Conservation (phyloP, 768 basidiomycete species). For the Pleurotus cornucopiae region DNA sequence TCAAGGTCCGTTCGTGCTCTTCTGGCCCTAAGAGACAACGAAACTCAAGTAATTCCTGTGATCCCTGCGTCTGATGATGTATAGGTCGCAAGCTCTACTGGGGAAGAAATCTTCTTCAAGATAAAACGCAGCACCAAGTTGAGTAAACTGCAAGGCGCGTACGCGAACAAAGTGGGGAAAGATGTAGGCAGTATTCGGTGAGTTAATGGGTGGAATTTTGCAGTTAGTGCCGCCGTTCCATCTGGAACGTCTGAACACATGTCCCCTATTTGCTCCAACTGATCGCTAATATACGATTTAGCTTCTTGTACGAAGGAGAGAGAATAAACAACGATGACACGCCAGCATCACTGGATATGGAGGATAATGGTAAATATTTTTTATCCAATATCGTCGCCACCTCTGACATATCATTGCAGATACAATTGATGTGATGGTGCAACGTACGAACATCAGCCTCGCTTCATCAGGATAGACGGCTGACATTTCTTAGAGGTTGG, state of each 20-base stretch:
- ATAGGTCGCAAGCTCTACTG: constrained; percentile 70
- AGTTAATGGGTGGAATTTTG: constrained; percentile 21
- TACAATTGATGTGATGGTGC: constrained; percentile 95
- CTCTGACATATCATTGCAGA: constrained; percentile 37
- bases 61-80: background rate
- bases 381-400: background rate
- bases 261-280: background rate
- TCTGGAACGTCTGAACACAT: no score
- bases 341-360: constrained; percentile 80
- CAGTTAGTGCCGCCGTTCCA: background rate
- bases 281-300: constrained; percentile 22
- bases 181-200: constrained; percentile 86
- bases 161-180: constrained; percentile 90
- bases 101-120: constrained; percentile 95
- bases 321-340: constrained; percentile 90
- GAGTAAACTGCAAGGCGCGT: constrained; percentile 89
- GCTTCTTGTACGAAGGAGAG: constrained; percentile 87
- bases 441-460: constrained; percentile 52
- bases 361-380: constrained; percentile 66
- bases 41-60: constrained; percentile 6
- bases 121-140: constrained; percentile 92
- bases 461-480: no score
- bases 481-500: no score
- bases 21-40: background rate
- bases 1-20: constrained; percentile 51